Percentiles rank a stretch among this genome's conserved stretches.
Conservation (phyloP, 352 stramenopile species). For the Phytophthora megakarya region DNA sequence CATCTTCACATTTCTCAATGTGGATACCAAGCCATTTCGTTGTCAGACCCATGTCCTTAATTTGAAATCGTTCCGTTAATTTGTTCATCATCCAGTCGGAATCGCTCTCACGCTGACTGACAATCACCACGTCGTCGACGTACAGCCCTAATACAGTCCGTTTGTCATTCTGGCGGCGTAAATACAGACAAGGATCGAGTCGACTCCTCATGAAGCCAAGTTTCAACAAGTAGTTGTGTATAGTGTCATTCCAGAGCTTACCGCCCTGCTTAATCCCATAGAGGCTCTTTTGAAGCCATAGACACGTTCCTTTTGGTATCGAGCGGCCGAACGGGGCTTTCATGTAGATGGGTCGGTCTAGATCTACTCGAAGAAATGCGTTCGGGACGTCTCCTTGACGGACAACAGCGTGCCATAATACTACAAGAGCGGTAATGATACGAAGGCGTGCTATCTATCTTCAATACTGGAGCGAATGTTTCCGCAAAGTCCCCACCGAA, state of each 20-base stretch:
- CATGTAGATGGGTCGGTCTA: conserved; percentile 5
- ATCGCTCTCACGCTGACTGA: conserved; percentile 3
- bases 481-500: background rate
- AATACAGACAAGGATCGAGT: conserved; percentile 11
- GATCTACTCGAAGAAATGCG: background rate
- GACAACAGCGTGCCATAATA: background rate
- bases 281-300: conserved; percentile 3
- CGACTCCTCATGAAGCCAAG: background rate
- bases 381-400: background rate
- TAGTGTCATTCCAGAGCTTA: conserved; percentile 8
- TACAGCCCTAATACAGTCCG: conserved; percentile 8
- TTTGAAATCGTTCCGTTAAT: background rate
- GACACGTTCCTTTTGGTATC: no score
- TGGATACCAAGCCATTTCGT: conserved; percentile 5
- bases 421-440: background rate
- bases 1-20: background rate
- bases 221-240: background rate
- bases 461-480: conserved; percentile 3
- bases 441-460: background rate
- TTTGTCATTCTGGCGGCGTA: background rate
- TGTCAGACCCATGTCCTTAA: background rate
- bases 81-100: conserved; percentile 3
- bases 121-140: conserved; percentile 3
- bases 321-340: no score
- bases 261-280: conserved; percentile 12